Evolutionary conservation across 257 asterid genomes (phyloP).

Genomic region (Verbena officinalis): DNA sequence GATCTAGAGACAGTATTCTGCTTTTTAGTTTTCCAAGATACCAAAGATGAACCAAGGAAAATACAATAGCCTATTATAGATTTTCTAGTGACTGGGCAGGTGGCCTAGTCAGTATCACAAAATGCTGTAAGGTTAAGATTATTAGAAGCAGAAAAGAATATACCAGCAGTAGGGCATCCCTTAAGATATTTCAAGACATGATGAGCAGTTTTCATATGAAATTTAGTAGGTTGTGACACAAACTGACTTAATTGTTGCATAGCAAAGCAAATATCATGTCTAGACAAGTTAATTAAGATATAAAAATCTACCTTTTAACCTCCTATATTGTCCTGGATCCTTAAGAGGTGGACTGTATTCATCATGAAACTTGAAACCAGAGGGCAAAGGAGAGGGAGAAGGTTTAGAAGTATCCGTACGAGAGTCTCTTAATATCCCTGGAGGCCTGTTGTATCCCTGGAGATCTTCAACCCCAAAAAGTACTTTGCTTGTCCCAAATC

Average conservation of each 20-base stretch:
- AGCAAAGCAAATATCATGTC: background rate
- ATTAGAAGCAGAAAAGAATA: background rate
- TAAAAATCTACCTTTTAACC: background rate
- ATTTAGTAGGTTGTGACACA: background rate
- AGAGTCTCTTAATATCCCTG: background rate
- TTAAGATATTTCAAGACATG: too few species aligned
- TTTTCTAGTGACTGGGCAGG: background rate
- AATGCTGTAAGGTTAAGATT: background rate
- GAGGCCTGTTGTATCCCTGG: background rate
- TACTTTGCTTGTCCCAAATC: background rate
- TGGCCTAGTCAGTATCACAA: background rate
- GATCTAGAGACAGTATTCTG: background rate
- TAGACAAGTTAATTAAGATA: background rate
- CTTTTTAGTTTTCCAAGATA: background rate
- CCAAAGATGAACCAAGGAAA: background rate
- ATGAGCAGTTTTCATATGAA: too few species aligned
- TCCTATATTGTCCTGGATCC: background rate
- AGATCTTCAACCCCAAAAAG: background rate
- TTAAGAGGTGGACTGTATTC: fast-evolving
- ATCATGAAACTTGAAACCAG: background rate
- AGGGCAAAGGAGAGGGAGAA: background rate
- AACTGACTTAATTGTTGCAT: background rate
- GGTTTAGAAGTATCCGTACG: background rate
- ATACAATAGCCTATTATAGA: background rate
- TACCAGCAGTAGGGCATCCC: background rate